Percentiles rank a stretch among this genome's conserved stretches.
Evolutionary conservation across 2,329 filamentous ascomycete species (phyloP).

Genomic region (Graphium sp.): DNA sequence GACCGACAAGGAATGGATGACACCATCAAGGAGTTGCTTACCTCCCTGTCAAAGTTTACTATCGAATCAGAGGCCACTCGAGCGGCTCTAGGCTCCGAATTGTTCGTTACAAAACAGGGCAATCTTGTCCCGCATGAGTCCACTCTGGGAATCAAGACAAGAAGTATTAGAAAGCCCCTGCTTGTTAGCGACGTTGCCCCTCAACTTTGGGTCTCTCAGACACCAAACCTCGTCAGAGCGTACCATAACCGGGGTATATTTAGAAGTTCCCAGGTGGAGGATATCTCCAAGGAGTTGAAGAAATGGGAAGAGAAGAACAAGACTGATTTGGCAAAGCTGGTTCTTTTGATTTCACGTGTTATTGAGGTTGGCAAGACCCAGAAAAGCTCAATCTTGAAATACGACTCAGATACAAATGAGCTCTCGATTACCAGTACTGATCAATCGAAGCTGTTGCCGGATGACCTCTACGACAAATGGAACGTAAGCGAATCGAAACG

Average conservation of each 20-base stretch:
- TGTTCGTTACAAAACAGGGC: slow-evolving; percentile 15
- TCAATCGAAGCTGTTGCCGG: slow-evolving; percentile 11
- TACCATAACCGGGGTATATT: slow-evolving; percentile 21
- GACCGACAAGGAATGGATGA: slow-evolving; percentile 2
- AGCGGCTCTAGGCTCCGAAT: slow-evolving; percentile 9
- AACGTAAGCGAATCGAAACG: no score
- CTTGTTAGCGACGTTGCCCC: slow-evolving; percentile 16
- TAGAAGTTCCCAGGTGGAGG: slow-evolving; percentile 13
- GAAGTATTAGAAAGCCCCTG: slow-evolving; percentile 14
- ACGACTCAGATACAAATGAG: slow-evolving; percentile 9
- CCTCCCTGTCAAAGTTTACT: slow-evolving; percentile 10
- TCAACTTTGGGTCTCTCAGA: slow-evolving; percentile 28
- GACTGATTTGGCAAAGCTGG: slow-evolving; percentile 13
- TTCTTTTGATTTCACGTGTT: slow-evolving; percentile 14
- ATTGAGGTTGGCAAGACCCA: slow-evolving; percentile 10
- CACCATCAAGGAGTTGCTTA: slow-evolving; percentile 10
- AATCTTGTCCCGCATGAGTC: slow-evolving; percentile 13
- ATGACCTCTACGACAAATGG: slow-evolving; percentile 14
- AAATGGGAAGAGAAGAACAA: slow-evolving; percentile 19
- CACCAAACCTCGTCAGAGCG: slow-evolving; percentile 25
- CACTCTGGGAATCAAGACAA: slow-evolving; percentile 27
- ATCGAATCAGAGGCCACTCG: not conserved
- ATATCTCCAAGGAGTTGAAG: slow-evolving; percentile 14
- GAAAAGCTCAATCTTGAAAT: slow-evolving; percentile 9
- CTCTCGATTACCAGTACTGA: slow-evolving; percentile 10